Evolutionary conservation across 768 basidiomycete species (phyloP), one percentile per base, ranked within the genome.

Genomic region (Pholiota conissans): DNA sequence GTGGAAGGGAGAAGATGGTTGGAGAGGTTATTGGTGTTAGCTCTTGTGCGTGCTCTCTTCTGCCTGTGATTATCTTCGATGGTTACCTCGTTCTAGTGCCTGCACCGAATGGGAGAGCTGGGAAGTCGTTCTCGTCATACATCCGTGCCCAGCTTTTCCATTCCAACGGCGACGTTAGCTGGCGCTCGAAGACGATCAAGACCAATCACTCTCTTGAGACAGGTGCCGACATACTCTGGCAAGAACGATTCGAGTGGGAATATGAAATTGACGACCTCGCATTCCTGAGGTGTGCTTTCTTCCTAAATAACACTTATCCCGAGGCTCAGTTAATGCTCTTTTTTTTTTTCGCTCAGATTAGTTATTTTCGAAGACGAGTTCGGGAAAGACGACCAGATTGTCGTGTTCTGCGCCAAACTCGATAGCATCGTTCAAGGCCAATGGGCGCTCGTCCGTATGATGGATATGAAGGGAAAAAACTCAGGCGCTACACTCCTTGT

Each of bases 361-460:
- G 59, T 71, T 22, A 63, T 79, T 4, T 72, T 70, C 45, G 73
- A 81, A 57, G 72, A 78, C 48, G 75, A 75, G 59, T 73, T 77
- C 55, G 76, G 76, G 28, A 71, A 65, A 49, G 78, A 84, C 63
- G 76, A 79, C 55, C 67, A 69, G 45, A 60, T 85, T n/a, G 79
- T 74, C 2, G 71, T 79, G 5, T 85, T 85, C 64, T 83, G 84
- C 65, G 81, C 78, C n/a, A 74, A 78, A 10, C 60, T 86, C 29
- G 73, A 72, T 27, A 69, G 79, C 55, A 61, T 86, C 24, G 69
- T 78, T 40, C 67, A 71, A 58, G 82, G 78, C 18, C 46, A 67
- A 26, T 84, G 78, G 81, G 73, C 77, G 18, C 60, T 84, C 28
- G 67, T 83, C 28, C 73, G 79, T 35, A 72, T 86, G 70, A 63